Conservation (phyloP, 2,329 filamentous ascomycete species). For the Rosellinia necatrix region DNA sequence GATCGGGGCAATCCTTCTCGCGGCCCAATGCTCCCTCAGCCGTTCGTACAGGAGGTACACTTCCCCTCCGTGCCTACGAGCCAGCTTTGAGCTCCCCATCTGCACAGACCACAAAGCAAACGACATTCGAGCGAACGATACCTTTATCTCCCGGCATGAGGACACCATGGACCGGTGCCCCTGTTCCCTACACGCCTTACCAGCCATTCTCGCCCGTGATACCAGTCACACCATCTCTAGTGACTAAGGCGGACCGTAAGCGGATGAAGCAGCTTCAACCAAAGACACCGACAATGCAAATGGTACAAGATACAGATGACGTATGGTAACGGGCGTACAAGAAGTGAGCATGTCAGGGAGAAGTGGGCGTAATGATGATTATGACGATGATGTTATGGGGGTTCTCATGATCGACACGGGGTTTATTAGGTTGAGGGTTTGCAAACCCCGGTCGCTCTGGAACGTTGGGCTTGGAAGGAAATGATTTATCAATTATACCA, state of each 20-base stretch:
- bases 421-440: constrained; percentile 1
- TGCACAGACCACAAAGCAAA: constrained; percentile 63
- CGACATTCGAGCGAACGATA: constrained; percentile 64
- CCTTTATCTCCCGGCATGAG: constrained; percentile 61
- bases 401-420: constrained; percentile 14
- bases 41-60: constrained; percentile 59
- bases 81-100: constrained; percentile 58
- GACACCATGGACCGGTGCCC: constrained; percentile 65
- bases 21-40: constrained; percentile 57
- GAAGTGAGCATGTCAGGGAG: not conserved
- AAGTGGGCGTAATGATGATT: not conserved
- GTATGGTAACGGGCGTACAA: constrained; percentile 55
- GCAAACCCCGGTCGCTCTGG: not conserved
- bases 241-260: constrained; percentile 73
- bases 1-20: constrained; percentile 55
- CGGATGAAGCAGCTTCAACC: constrained; percentile 67
- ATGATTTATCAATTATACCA: constrained; percentile 26
- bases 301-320: constrained; percentile 67
- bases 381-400: constrained; percentile 20
- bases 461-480: constrained; percentile 7
- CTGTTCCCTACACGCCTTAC: constrained; percentile 76
- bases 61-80: constrained; percentile 67
- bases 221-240: constrained; percentile 76
- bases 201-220: constrained; percentile 78
- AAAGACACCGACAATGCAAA: constrained; percentile 64